Base-by-base conservation (phyloP, 495 filamentous ascomycete genomes). In the Hyaloscypha finlandica region DNA sequence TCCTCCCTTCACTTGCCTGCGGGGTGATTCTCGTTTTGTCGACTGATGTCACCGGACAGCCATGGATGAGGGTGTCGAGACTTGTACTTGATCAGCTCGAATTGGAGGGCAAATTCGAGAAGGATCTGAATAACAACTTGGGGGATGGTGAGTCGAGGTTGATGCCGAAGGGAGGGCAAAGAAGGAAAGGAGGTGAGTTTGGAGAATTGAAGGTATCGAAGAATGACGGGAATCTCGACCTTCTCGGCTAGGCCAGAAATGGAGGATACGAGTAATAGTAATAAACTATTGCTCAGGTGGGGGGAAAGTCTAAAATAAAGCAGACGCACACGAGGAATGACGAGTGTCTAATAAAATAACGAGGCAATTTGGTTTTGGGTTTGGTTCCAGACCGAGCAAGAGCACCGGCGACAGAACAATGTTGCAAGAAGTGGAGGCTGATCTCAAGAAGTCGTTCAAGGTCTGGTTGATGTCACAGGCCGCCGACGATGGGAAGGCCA, bases 221-320 rank as follows among this genome's bases (percentile, higher is more conserved):
- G 48, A 54, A 45, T 59, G 55, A 57, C 56, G 37, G 59, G 63
- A 52, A 65, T 61, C 58, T 64, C 65, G 68, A 68, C 68, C 52
- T 67, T 63, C 61, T 66, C 71, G 73, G 73, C 74, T 75, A 72
- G 68, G 67, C 66, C 66, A 61, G 45, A 70, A 71, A 69, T 68
- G 68, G 66, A 66, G 56, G 56, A 32, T 32, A 59, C 56, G 56
- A 20, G 56, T 32, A 59, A 33, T 4, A 20, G 56, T 32, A 59
- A 33, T 4, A 48, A 42, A 51, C 37, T 61, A 30, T 61, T 42
- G 58, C n/a, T 48, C 1, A 6, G 29, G 56, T 37, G 32, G 32
- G 56, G 22, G 54, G 19, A 14, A 59, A n/a, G 54, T 61, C 53
- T 68, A 70, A 58, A 48, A 54, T 66, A 65, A 63, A 69, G 61